Base-by-base conservation (phyloP, 2,329 filamentous ascomycete genomes). In the Exserohilum rostratum region DNA sequence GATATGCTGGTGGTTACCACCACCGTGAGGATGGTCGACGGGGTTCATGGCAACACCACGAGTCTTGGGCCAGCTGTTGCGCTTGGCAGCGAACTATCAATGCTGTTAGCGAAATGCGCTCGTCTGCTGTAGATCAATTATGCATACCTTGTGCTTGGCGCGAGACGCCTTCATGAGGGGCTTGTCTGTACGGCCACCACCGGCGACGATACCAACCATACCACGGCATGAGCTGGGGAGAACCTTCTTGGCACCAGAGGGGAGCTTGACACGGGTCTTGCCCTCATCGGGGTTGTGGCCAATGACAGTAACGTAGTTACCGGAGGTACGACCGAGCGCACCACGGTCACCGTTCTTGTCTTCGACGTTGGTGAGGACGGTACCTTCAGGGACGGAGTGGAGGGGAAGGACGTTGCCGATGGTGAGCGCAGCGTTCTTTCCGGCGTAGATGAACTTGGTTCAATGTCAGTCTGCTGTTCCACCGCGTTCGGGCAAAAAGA, bases 1-100 rank as follows among this genome's bases (percentile, higher is more conserved):
- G 78, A 97, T 97, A 84, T 99, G 95, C 87, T 99, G 95, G 83
- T 99, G 95, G 89, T 99, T 98, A 96, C 95, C 93, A 82, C 80
- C 80, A 80, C 80, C 80, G 78, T 83, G 80, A 74, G 80, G 80
- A 88, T 99, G 95, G 85, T 99, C 95, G 77, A 99, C 95, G 76
- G 95, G 95, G 86, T 99, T 99, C 95, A 99, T 99, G 83, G 95
- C 95, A 89, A 99, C 95, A 97, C 95, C 95, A 95, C 95, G 93
- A 87, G 95, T 99, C 91, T 96, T 97, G 84, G 95, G 95, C 95
- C 95, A 99, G 79, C 88, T 93, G 91, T 99, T 98, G 80, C 95
- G 92, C 92, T 99, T 99, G 85, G 97, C 96, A 74, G 93, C 92
- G 85, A 96, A 99, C 90, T 74, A 39, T 38, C 45, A 9, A 3